Conservation (phyloP, 2,329 filamentous ascomycete species). For the Zymoseptoria pseudotritici region DNA sequence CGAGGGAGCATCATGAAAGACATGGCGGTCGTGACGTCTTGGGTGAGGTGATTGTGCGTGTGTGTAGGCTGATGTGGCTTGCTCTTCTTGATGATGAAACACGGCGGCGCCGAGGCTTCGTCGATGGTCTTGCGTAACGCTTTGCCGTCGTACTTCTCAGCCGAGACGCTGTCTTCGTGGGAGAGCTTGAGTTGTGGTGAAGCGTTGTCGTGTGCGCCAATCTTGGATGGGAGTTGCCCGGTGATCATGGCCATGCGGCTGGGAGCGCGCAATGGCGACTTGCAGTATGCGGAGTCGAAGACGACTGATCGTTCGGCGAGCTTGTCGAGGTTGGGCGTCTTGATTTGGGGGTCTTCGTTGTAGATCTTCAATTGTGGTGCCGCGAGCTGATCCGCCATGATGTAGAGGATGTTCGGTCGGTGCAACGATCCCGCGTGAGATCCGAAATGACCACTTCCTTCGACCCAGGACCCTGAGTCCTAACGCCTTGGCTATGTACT, state of each 20-base stretch:
- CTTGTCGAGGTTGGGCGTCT: conserved; percentile 81
- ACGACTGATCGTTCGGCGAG: conserved; percentile 76
- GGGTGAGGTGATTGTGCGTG: no score
- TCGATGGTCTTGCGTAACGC: conserved; percentile 74
- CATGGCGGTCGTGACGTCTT: no score
- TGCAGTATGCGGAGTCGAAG: conserved; percentile 92
- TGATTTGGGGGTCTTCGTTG: conserved; percentile 80
- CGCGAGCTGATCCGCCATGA: conserved; percentile 94
- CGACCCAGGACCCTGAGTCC: no score
- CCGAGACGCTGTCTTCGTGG: conserved; percentile 66
- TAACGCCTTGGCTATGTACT: no score
- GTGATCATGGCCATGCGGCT: conserved; percentile 94
- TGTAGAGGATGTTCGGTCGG: conserved; percentile 76
- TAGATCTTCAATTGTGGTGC: conserved; percentile 88
- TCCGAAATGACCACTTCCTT: no score
- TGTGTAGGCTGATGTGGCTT: no score
- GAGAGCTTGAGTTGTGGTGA: conserved; percentile 65
- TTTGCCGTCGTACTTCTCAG: conserved; percentile 66
- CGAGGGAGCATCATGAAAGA: no score
- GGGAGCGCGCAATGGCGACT: conserved; percentile 83
- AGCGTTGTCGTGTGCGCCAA: conserved; percentile 87
- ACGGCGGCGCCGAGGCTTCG: conserved; percentile 44
- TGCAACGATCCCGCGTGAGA: no score
- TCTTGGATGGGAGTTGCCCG: conserved; percentile 82
- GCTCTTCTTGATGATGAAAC: no score